phyloP scores from a whole-genome alignment of 257 asterid species.

The Oldenlandia corymbosa region DNA sequence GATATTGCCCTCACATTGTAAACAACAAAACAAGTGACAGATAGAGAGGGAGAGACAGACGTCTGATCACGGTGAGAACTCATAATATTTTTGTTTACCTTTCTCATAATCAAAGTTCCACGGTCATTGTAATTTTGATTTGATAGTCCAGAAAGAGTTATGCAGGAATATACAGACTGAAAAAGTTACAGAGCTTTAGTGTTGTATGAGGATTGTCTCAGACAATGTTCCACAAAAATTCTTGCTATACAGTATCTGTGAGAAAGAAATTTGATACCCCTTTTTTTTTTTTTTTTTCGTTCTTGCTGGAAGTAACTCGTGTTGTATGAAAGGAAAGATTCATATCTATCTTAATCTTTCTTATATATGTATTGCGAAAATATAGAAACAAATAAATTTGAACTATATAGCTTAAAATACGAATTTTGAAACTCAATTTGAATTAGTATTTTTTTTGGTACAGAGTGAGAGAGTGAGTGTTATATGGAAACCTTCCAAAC shows the following conservation, averaged over 20 bases:
- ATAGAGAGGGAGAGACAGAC: background rate
- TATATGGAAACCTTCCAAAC: no score
- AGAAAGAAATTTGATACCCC: background rate
- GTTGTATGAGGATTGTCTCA: background rate
- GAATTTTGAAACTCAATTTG: no score
- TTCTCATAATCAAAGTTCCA: background rate
- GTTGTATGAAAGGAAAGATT: no score
- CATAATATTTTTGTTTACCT: background rate
- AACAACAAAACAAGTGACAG: background rate
- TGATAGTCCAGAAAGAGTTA: constrained; percentile 1
- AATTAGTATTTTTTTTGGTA: no score
- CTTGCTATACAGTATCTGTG: background rate
- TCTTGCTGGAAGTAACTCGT: no score
- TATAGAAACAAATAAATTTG: no score
- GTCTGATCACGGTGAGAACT: background rate
- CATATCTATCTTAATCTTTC: no score
- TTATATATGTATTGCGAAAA: no score
- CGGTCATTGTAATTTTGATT: background rate
- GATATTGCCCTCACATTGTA: background rate
- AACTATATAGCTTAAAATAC: no score
- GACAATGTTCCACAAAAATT: background rate
- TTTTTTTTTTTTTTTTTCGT: no score
- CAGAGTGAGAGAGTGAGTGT: no score
- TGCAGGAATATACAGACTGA: background rate
- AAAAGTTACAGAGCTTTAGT: background rate